phyloP scores from a whole-genome alignment of 768 basidiomycete genomes.

The Lactifluus rugatus region DNA sequence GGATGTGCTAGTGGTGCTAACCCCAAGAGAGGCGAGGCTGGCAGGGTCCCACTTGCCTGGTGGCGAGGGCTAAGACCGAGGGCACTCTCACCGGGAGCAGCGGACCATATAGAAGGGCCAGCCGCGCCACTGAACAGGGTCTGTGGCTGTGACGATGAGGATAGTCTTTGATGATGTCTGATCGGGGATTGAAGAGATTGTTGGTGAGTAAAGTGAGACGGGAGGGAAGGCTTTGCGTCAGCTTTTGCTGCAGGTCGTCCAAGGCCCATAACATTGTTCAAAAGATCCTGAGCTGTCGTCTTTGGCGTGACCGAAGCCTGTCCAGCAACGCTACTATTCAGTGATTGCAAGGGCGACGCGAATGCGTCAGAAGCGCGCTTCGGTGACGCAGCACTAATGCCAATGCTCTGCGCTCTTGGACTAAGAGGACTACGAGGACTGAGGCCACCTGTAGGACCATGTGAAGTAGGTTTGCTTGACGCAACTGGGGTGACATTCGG shows the following conservation, averaged over 20 bases:
- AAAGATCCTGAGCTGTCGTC: conserved; percentile 59
- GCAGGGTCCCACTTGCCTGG: not conserved
- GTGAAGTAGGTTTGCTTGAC: conserved; percentile 9
- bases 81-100: conserved; percentile 38
- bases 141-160: conserved; percentile 32
- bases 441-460: not conserved
- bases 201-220: conserved; percentile 7
- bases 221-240: conserved; percentile 13
- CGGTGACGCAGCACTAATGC: conserved; percentile 26
- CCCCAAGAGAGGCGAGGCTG: conserved; percentile 1
- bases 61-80: conserved; percentile 16
- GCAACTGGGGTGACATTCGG: conserved; percentile 5
- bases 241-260: conserved; percentile 23
- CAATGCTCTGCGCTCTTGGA: conserved; percentile 4
- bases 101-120: conserved; percentile 58
- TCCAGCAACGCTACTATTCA: conserved; percentile 1
- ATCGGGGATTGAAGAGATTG: conserved; percentile 9
- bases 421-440: conserved; percentile 14
- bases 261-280: conserved; percentile 43
- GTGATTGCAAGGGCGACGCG: conserved; percentile 17
- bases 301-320: conserved; percentile 20
- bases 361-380: conserved; percentile 19
- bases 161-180: conserved; percentile 17
- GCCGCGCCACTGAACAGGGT: conserved; percentile 40
- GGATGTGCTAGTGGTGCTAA: conserved; percentile 2